These are phyloP conservation scores for Starmerella ratchasimensis DNA, from an alignment of 805 yeast species.

Conservation along the genomic window DNA sequence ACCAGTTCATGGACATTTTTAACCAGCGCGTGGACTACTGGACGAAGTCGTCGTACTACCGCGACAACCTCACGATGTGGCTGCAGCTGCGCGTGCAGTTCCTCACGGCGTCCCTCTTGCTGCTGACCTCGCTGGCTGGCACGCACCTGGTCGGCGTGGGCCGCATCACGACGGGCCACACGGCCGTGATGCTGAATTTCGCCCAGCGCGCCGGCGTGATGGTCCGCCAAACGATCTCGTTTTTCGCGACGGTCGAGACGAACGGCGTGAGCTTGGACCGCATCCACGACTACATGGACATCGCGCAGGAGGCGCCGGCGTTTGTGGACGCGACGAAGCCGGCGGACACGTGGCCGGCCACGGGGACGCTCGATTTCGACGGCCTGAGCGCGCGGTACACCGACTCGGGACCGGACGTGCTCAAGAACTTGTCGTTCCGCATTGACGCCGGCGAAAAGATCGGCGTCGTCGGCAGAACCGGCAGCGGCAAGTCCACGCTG, in stretches of 20 bases:
- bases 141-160: conserved; percentile 48
- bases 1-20: conserved; percentile 38
- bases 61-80: conserved; percentile 82
- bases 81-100: conserved; percentile 76
- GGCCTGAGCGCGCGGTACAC: conserved; percentile 71
- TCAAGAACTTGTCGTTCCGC: conserved; percentile 49
- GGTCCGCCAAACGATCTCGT: conserved; percentile 78
- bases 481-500: conserved; percentile 85
- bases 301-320: conserved; percentile 75
- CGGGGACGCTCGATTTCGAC: conserved; percentile 54
- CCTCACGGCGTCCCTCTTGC: conserved; percentile 66
- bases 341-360: conserved; percentile 52
- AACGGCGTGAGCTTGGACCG: conserved; percentile 80
- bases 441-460: conserved; percentile 67
- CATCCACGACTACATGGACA: conserved; percentile 64
- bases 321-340: conserved; percentile 57
- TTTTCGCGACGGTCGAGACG: conserved; percentile 88
- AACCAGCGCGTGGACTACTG: conserved; percentile 22
- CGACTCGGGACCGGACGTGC: conserved; percentile 60
- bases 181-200: conserved; percentile 79
- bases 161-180: conserved; percentile 63
- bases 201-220: conserved; percentile 76
- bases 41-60: conserved; percentile 43
- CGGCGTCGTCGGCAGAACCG: conserved; percentile 95
- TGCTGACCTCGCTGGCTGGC: conserved; percentile 65